These are phyloP conservation scores for Amesomyces nigricolor DNA, from an alignment of 2,329 filamentous ascomycete genomes.

Conservation along the genomic window DNA sequence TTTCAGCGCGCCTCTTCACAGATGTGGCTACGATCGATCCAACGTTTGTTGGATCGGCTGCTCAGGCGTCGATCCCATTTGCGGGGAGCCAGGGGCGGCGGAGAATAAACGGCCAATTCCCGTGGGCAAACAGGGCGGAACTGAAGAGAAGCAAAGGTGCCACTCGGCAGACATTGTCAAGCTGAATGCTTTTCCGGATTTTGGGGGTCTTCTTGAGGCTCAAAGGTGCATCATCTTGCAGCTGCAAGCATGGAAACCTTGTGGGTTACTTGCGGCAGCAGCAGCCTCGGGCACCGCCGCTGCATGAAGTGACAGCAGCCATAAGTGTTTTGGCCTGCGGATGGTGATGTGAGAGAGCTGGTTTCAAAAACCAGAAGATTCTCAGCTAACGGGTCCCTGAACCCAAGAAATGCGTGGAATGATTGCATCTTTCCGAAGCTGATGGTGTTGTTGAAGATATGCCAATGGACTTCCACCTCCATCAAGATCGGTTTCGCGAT, in stretches of 20 bases:
- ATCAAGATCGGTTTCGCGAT: neutral
- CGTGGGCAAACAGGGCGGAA: neutral
- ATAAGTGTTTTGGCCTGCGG: conserved; percentile 3
- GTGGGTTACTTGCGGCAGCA: conserved; percentile 20
- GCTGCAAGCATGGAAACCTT: conserved; percentile 1
- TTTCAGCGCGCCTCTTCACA: neutral
- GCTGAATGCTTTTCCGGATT: too few species aligned
- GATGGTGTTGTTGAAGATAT: neutral
- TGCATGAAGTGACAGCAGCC: conserved; percentile 14
- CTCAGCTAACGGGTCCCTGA: neutral
- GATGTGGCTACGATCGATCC: conserved; percentile 4
- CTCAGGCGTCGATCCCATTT: conserved; percentile 18
- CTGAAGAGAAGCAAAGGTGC: neutral
- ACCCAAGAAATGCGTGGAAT: neutral
- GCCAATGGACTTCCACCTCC: neutral
- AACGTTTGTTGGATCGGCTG: conserved; percentile 14
- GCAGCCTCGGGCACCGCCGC: conserved; percentile 18
- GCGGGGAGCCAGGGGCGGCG: conserved; percentile 14
- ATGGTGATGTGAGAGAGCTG: conserved; percentile 6
- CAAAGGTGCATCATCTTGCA: conserved; percentile 4
- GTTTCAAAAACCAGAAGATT: conserved; percentile 12
- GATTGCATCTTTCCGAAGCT: neutral
- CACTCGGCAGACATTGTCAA: neutral
- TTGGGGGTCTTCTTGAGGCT: neutral
- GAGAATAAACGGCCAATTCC: neutral